Base-by-base conservation (phyloP, 352 stramenopile genomes). In the Poterioochromonas sp. region DNA sequence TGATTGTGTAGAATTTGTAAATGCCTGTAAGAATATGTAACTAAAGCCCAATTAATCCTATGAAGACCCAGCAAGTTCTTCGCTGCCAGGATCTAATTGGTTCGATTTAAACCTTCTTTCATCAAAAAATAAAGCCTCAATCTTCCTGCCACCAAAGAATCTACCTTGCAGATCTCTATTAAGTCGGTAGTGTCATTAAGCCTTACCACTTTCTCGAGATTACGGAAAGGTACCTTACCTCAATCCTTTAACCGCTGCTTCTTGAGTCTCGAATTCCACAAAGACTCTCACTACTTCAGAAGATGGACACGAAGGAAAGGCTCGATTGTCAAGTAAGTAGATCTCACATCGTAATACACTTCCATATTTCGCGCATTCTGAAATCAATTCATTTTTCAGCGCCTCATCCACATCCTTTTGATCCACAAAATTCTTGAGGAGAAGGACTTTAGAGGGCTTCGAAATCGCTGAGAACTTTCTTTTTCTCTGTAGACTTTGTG, bases 251-350 rank as follows among this genome's bases (percentile, higher is more conserved):
- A 89, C 86, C 5, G 90, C 90, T 76, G 91, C 87, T 44, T 70
- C 64, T 58, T 86, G 80, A 15, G 85, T 80, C 39, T 84, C 80
- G 79, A 95, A 95, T 77, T 92, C 82, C 53, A 95, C 90, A 78
- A 95, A 95, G 53, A 92, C 94, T 12, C 89, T 88, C 8, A 95
- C 89, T 11, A 86, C 86, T 84, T 94, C 86, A 81, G 93, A 87
- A 29, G 85, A 79, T 2, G 81, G 79, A 58, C 2, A n/a, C 35
- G 20, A n/a, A 0, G 85, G 76, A 3, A 74, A 18, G 0, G 88
- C 83, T 15, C 79, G 83, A 39, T 81, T 83, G 20, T 73, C 84
- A 35, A 88, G 77, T 83, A 95, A 88, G 73, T 87, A 87, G 29
- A 94, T 85, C 20, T 93, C 29, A 74, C 90, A 94, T 35, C 88